These are phyloP conservation scores for Endogone sp. DNA, from an alignment of 192 early-diverging fungal species.

Conservation along the genomic window DNA sequence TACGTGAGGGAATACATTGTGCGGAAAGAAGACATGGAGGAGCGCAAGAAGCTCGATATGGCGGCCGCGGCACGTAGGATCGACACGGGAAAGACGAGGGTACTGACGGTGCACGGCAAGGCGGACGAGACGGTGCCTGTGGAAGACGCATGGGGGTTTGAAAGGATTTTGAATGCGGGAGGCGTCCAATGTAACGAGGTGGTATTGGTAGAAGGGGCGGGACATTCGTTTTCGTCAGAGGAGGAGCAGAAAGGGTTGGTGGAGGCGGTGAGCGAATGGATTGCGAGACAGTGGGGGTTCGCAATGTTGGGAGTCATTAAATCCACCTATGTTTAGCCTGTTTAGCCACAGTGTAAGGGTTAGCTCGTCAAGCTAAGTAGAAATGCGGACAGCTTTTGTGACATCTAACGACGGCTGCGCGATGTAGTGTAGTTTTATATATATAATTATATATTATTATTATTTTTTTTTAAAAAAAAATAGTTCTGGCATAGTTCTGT, in stretches of 20 bases:
- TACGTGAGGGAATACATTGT: slow-evolving; percentile 15
- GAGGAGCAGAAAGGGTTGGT: not conserved
- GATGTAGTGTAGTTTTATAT: no score
- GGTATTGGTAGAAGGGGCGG: slow-evolving; percentile 11
- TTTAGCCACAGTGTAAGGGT: no score
- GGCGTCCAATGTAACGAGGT: slow-evolving; percentile 10
- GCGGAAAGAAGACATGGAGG: slow-evolving; percentile 25
- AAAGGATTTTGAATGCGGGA: slow-evolving; percentile 24
- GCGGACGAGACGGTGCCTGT: slow-evolving; percentile 42
- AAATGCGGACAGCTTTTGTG: no score
- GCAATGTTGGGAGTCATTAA: no score
- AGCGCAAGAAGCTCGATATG: slow-evolving; percentile 38
- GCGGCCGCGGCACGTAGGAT: slow-evolving; percentile 30
- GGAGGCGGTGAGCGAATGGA: no score
- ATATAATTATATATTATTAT: no score
- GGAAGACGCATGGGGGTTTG: slow-evolving; percentile 38
- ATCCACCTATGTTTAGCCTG: no score
- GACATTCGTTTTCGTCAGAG: slow-evolving; percentile 13
- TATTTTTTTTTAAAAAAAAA: no score
- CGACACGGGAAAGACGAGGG: slow-evolving; percentile 18
- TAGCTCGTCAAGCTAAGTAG: no score
- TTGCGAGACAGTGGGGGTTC: no score
- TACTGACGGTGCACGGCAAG: slow-evolving; percentile 46
- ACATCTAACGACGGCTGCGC: no score
- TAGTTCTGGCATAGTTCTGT: no score